phyloP scores from a whole-genome alignment of 495 filamentous ascomycete species.

The Saxophila tyrrhenica region DNA sequence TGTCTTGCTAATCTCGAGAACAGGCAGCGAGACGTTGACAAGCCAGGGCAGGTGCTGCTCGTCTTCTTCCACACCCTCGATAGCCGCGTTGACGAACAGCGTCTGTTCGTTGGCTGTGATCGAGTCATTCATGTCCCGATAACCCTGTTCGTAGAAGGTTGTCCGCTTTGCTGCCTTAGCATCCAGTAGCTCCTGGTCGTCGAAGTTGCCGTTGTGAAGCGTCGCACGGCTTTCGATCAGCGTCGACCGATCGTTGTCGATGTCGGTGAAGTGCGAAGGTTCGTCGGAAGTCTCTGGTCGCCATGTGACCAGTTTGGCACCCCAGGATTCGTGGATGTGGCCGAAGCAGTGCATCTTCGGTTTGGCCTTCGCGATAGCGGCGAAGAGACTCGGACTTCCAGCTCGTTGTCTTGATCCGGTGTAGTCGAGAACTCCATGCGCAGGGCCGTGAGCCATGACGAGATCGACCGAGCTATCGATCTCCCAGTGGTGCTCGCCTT shows the following conservation, averaged over 20 bases:
- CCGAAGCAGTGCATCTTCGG: slow-evolving; percentile 61
- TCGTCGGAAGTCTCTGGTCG: slow-evolving; percentile 32
- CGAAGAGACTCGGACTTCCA: slow-evolving; percentile 49
- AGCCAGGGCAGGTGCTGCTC: slow-evolving; percentile 2
- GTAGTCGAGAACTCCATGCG: slow-evolving; percentile 45
- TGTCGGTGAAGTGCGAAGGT: slow-evolving; percentile 12
- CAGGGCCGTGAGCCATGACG: slow-evolving; percentile 65
- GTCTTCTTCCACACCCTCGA: slow-evolving; percentile 34
- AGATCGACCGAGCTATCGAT: slow-evolving; percentile 37
- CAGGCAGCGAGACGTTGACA: not conserved
- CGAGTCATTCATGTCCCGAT: slow-evolving; percentile 19
- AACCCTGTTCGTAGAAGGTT: not conserved
- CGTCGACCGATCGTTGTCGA: slow-evolving; percentile 20
- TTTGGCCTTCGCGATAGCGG: slow-evolving; percentile 39
- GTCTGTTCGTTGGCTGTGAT: slow-evolving; percentile 46
- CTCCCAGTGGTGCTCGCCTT: slow-evolving; percentile 45
- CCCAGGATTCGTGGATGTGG: slow-evolving; percentile 67
- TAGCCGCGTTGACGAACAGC: slow-evolving; percentile 61
- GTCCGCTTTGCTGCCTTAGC: not conserved
- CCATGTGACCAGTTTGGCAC: slow-evolving; percentile 50
- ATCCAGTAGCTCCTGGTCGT: not conserved
- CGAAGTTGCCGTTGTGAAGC: slow-evolving; percentile 20
- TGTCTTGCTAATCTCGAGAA: not conserved
- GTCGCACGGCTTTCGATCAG: slow-evolving; percentile 33
- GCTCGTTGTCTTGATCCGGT: slow-evolving; percentile 28